phyloP scores from a whole-genome alignment of 768 basidiomycete species.

The Boletus sp. region DNA sequence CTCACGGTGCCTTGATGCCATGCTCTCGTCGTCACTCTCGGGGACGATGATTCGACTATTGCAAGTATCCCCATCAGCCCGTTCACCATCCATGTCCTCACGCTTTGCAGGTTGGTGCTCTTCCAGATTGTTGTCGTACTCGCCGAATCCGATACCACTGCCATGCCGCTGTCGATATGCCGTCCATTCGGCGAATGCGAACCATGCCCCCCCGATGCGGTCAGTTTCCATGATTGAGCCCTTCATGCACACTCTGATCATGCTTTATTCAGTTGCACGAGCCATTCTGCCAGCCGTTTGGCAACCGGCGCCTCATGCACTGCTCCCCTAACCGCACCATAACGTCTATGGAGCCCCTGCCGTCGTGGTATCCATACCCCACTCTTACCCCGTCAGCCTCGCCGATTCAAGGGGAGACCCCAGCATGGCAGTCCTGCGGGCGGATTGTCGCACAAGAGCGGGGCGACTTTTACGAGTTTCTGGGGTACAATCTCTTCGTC shows the following conservation, averaged over 20 bases:
- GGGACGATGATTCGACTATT: slow-evolving; percentile 13
- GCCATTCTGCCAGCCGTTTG: slow-evolving; percentile 95
- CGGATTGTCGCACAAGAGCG: slow-evolving; percentile 77
- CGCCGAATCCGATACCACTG: not conserved
- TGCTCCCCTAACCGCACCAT: slow-evolving; percentile 46
- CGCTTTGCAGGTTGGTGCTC: slow-evolving; percentile 12
- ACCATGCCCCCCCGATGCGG: slow-evolving; percentile 60
- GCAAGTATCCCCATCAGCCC: slow-evolving; percentile 2
- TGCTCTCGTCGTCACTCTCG: not conserved
- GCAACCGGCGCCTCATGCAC: slow-evolving; percentile 86
- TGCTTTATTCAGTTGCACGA: slow-evolving; percentile 60
- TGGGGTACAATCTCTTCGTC: slow-evolving; percentile 79
- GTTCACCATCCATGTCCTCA: not conserved
- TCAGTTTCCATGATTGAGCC: slow-evolving; percentile 33
- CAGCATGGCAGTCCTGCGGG: slow-evolving; percentile 93
- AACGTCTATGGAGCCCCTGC: slow-evolving; percentile 20
- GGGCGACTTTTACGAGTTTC: slow-evolving; percentile 87
- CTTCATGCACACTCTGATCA: slow-evolving; percentile 5
- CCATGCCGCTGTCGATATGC: slow-evolving; percentile 33
- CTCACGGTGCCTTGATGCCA: slow-evolving; percentile 25
- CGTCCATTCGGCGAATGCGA: slow-evolving; percentile 57
- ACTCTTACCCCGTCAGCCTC: slow-evolving; percentile 10
- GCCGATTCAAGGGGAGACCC: slow-evolving; percentile 48
- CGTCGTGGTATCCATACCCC: slow-evolving; percentile 13
- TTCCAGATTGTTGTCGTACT: slow-evolving; percentile 7